These are phyloP conservation scores for Podospora australis DNA, from an alignment of 495 filamentous ascomycete species.

Conservation along the genomic window DNA sequence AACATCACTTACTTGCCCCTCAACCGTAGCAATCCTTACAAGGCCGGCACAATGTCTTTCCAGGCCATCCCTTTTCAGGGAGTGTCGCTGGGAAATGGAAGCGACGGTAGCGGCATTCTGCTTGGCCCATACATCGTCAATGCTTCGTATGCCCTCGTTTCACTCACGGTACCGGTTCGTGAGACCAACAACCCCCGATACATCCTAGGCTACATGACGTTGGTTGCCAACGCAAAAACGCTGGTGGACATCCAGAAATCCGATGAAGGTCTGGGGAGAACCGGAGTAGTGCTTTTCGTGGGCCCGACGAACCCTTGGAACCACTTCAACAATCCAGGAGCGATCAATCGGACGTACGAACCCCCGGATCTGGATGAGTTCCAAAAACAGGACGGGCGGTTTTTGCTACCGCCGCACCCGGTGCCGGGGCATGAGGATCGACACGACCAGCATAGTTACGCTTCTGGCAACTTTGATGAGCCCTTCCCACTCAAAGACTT, in stretches of 20 bases:
- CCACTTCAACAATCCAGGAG: constrained; percentile 44
- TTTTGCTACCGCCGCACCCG: constrained; percentile 40
- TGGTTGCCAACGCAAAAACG: constrained; percentile 56
- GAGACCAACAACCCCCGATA: constrained; percentile 51
- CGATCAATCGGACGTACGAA: constrained; percentile 28
- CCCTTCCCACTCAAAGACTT: constrained; percentile 55
- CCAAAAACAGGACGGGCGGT: constrained; percentile 33
- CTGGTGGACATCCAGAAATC: constrained; percentile 54
- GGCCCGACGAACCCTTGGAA: constrained; percentile 60
- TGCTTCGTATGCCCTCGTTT: constrained; percentile 64
- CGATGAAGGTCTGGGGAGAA: constrained; percentile 59
- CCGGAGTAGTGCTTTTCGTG: constrained; percentile 60
- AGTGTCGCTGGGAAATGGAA: constrained; percentile 45
- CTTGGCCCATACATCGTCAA: constrained; percentile 67
- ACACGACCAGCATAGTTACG: constrained; percentile 41
- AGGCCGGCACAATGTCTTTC: constrained; percentile 33
- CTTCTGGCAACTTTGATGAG: constrained; percentile 30
- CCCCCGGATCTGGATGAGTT: constrained; percentile 28
- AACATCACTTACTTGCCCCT: constrained; percentile 58
- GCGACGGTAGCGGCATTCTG: constrained; percentile 46
- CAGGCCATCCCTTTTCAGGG: constrained; percentile 40
- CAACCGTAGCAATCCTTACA: constrained; percentile 28
- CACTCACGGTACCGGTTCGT: constrained; percentile 68
- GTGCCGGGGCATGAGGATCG: constrained; percentile 33
- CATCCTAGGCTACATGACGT: constrained; percentile 69